phyloP scores from a whole-genome alignment of 768 basidiomycete genomes.

The Tricholoma flavovirens region DNA sequence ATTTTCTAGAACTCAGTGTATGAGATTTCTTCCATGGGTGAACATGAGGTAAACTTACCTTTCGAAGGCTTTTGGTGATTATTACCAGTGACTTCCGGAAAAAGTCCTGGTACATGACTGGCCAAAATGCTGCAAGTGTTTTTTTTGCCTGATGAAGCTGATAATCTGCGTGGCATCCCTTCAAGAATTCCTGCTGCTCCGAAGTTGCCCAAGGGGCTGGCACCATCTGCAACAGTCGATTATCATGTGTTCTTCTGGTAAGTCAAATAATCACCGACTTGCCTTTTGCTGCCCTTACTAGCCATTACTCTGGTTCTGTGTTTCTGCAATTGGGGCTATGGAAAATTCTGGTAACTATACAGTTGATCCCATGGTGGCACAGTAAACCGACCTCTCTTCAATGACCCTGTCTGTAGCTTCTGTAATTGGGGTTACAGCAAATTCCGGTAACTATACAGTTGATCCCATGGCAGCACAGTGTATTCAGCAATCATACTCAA shows the following conservation, averaged over 20 bases:
- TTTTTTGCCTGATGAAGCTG: background rate
- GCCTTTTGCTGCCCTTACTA: background rate
- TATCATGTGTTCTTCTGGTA: background rate
- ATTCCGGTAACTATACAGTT: too few relatives aligned
- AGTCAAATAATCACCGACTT: background rate
- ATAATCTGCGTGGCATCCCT: background rate
- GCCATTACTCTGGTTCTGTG: background rate
- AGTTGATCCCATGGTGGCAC: too few relatives aligned
- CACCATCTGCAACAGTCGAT: background rate
- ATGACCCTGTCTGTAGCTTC: background rate
- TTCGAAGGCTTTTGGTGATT: background rate
- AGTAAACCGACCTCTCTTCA: background rate
- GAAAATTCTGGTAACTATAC: too few relatives aligned
- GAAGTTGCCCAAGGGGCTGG: conserved; percentile 5
- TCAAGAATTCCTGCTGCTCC: conserved; percentile 6
- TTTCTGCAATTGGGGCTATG: background rate
- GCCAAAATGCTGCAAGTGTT: conserved; percentile 7
- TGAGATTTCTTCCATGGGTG: background rate
- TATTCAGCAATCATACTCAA: too few relatives aligned
- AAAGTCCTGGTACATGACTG: conserved; percentile 1
- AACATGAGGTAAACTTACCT: background rate
- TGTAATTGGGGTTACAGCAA: background rate
- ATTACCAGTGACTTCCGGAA: background rate
- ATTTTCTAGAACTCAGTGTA: background rate
- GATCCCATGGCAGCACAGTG: too few relatives aligned